Percentiles rank a stretch among this genome's conserved stretches.
Conservation (phyloP, 306 rosid species). For the Quercus glauca region DNA sequence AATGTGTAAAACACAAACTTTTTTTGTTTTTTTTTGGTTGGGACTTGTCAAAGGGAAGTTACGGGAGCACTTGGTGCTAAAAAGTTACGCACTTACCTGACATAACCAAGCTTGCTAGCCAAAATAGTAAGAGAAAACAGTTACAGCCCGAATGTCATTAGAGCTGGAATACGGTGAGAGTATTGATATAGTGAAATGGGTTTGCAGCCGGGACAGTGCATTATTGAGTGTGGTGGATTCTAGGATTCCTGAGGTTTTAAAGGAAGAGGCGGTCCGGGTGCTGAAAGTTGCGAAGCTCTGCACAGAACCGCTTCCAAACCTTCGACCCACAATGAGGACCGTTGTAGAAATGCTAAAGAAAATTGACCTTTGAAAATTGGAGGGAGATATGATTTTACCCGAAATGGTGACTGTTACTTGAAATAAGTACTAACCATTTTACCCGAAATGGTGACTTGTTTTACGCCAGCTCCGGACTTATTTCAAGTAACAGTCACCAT, state of each 20-base stretch:
- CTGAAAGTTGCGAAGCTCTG: slow-evolving; percentile 66
- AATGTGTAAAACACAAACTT: too few species aligned
- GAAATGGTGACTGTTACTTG: slow-evolving; percentile 30
- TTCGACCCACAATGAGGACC: slow-evolving; percentile 76
- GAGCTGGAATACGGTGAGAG: slow-evolving; percentile 74
- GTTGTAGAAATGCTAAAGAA: slow-evolving; percentile 86
- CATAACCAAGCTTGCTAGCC: too few species aligned
- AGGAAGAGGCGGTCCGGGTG: slow-evolving; percentile 67
- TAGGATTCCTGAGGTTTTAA: slow-evolving; percentile 43
- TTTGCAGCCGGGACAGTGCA: slow-evolving; percentile 41
- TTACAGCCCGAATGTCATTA: slow-evolving; percentile 18
- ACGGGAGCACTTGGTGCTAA: too few species aligned
- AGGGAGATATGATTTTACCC: slow-evolving; percentile 45
- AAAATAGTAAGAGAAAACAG: too few species aligned
- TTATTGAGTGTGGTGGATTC: slow-evolving; percentile 49
- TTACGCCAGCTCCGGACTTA: too few species aligned
- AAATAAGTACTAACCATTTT: too few species aligned
- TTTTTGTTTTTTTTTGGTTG: too few species aligned
- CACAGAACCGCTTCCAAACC: slow-evolving; percentile 55
- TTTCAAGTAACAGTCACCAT: slow-evolving; percentile 14
- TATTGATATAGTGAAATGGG: slow-evolving; percentile 78
- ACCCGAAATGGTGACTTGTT: too few species aligned
- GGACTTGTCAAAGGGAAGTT: too few species aligned
- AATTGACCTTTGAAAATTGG: slow-evolving; percentile 56
- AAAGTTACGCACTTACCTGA: too few species aligned